A percentile compares a stretch with the other conserved stretches of the same genome.
Conservation (phyloP, 2,329 filamentous ascomycete species). For the Monosporascus cannonballus region DNA sequence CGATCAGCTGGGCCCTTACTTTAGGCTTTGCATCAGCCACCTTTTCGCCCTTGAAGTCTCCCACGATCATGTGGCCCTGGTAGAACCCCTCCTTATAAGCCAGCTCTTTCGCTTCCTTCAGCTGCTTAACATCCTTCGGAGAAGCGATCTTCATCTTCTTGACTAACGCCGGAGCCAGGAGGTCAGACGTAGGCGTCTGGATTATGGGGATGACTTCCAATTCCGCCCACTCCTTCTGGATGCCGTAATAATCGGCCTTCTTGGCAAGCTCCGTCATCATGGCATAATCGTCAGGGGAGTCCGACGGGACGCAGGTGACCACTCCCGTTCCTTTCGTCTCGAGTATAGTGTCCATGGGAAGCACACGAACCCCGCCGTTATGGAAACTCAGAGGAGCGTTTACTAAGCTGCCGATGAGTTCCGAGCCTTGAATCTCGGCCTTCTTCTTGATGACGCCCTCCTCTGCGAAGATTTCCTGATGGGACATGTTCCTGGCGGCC, state of each 20-base stretch:
- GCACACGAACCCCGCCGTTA: constrained; percentile 74
- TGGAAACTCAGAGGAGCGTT: constrained; percentile 85
- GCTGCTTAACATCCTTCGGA: constrained; percentile 85
- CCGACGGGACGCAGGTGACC: constrained; percentile 90
- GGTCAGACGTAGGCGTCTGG: constrained; percentile 77
- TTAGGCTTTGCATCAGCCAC: constrained; percentile 85
- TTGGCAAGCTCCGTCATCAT: constrained; percentile 83
- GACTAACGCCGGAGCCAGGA: constrained; percentile 76
- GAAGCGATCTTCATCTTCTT: constrained; percentile 95
- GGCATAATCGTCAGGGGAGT: constrained; percentile 92
- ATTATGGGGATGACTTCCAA: constrained; percentile 86
- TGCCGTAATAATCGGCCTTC: constrained; percentile 94
- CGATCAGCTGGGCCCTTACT: constrained; percentile 71
- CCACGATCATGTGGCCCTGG: constrained; percentile 82
- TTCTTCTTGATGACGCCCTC: constrained; percentile 72
- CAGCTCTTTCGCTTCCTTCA: constrained; percentile 89
- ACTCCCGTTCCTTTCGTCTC: constrained; percentile 94
- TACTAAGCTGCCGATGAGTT: constrained; percentile 82
- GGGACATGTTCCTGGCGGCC: constrained; percentile 93
- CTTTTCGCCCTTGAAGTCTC: constrained; percentile 80
- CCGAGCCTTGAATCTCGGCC: constrained; percentile 68
- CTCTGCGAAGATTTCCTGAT: constrained; percentile 77
- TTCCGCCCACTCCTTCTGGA: constrained; percentile 94
- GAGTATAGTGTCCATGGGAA: constrained; percentile 93
- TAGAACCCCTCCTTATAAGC: constrained; percentile 98